Evolutionary conservation across 1,139 yeast genomes (phyloP), one percentile per base, ranked within the genome.

Genomic region (Zygosaccharomyces pseudobailii): DNA sequence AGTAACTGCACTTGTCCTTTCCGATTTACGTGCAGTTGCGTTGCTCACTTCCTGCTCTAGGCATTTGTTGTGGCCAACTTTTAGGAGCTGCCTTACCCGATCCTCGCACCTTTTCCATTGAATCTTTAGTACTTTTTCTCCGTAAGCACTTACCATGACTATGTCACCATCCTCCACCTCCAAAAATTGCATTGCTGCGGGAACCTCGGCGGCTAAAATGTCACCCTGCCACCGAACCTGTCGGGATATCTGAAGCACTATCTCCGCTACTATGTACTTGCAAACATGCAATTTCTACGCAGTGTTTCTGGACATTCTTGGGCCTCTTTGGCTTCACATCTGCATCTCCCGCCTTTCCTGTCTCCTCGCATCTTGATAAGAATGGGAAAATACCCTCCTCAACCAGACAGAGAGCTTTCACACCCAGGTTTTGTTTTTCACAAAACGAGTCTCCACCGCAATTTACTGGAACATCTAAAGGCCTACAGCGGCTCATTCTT

Each of bases 11-110:
- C 27, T 24, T 10, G 28, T 24, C 32, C 41, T 30, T 8, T 30
- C 33, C 13, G 35, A 19, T 34, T 31, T 31, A 25, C 17, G 32
- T 24, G 33, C 41, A n/a, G 22, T 46, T 10, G 45, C 22, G 7
- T 39, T 31, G n/a, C 35, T 37, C 34, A 47, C 20, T 25, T 48
- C 43, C 31, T 27, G 20, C 32, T 46, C 47, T 13, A 48, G 23
- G 21, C 43, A 40, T 36, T 48, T 48, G 40, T 43, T 45, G 21
- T 46, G 47, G 13, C 28, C 43, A 9, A 43, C 41, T 28, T 30
- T 43, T 6, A 48, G 36, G 3, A 43, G 7, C 19, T 46, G 47
- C 33, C 36, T 32, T 19, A 40, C 22, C 17, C 44, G 21, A 5
- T 37, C 44, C 21, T 40, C 39, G 23, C 36, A 23, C 1, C 3